Base-by-base conservation (phyloP, 225 moss, liverwort and hornwort genomes). In the Straminergon stramineum region DNA sequence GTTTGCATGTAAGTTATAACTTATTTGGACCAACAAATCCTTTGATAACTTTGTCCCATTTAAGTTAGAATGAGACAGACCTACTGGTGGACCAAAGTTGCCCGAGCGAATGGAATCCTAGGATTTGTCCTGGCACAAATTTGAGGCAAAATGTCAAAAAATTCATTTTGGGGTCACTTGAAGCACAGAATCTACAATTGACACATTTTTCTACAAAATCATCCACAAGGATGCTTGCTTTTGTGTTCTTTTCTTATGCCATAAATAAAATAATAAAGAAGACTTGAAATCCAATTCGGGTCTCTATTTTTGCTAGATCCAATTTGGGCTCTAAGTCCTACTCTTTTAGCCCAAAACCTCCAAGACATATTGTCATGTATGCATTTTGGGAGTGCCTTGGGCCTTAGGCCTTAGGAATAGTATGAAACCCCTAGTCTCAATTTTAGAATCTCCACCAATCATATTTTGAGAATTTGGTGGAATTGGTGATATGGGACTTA, bases 181-280 rank as follows among this genome's bases (percentile, higher is more conserved):
- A 8, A 71, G 8, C 21, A 24, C 24, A 14, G n/a, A n/a, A 70
- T 70, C 21, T 21, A n/a, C 1, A 7, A 7, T 68, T 4, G 21
- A 21, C 37, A n/a, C 21, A 4, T 6, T 11, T 37, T 37, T 22
- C 13, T 12, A 12, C 0, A 0, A 13, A 68, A 37, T 4, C 6
- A n/a, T 4, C 3, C 0, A 11, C 0, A 2, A n/a, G 2, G 4
- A n/a, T 21, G 37, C 2, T 21, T n/a, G 6, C 2, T 37, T 37
- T 18, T 20, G 57, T 19, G 0, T 11, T 21, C 2, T 3, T 37
- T 34, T 9, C 2, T 68, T 11, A 37, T 68, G 7, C 2, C 21
- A 37, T 37, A 67, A 11, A 4, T 6, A 21, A 21, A 37, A 68
- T 0, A 6, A 21, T 37, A 6, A 68, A 68, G 21, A 37, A 10